Conservation (phyloP, 2,329 filamentous ascomycete genomes). For the Aspergillus proliferans region DNA sequence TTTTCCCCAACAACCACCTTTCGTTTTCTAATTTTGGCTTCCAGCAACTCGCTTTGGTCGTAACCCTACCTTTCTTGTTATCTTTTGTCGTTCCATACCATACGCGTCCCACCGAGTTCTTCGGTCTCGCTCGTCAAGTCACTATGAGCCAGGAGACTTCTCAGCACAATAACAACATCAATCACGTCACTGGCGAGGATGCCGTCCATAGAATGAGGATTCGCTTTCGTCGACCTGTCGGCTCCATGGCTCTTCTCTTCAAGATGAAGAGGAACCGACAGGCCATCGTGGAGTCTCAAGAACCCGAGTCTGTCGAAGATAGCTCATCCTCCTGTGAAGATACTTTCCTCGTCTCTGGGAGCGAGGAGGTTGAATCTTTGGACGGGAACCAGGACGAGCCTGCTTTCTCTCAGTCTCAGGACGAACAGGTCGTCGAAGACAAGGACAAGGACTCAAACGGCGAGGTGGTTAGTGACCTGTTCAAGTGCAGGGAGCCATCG, state of each 20-base stretch:
- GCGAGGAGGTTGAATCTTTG: not conserved
- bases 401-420: not conserved
- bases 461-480: not conserved
- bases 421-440: conserved; percentile 1
- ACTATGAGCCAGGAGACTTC: not conserved
- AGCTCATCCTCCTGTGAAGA: not conserved
- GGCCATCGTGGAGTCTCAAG: conserved; percentile 3
- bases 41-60: not conserved
- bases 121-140: not conserved
- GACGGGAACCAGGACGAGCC: not conserved
- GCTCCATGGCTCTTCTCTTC: conserved; percentile 9
- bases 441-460: conserved; percentile 1
- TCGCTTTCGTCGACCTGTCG: not conserved
- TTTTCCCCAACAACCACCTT: not conserved
- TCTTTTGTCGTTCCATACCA: not conserved
- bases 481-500: not conserved
- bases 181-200: not conserved
- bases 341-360: too few species aligned
- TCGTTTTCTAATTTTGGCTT: not conserved
- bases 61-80: not conserved
- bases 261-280: conserved; percentile 13
- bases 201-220: not conserved
- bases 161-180: not conserved
- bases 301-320: not conserved
- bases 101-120: not conserved